Evolutionary conservation across 2,329 filamentous ascomycete species (phyloP).

Genomic region (Fusarium pininemorale): DNA sequence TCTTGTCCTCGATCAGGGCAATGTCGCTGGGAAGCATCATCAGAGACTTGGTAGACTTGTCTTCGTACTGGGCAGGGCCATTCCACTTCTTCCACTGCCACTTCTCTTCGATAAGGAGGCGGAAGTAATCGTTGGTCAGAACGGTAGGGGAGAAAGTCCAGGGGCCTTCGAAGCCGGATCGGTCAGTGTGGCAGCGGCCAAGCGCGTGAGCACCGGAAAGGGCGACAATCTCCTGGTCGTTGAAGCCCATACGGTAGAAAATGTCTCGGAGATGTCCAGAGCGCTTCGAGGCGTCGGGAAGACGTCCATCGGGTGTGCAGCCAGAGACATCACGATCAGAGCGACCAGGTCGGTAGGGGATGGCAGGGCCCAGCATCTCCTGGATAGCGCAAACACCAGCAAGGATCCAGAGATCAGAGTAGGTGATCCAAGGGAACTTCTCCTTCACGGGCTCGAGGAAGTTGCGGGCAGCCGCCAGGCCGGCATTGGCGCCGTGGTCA

Average conservation of each 20-base stretch:
- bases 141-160: slow-evolving; percentile 94
- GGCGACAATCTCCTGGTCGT: slow-evolving; percentile 95
- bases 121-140: slow-evolving; percentile 95
- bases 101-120: slow-evolving; percentile 87
- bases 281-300: slow-evolving; percentile 80
- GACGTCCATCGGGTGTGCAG: slow-evolving; percentile 93
- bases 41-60: slow-evolving; percentile 83
- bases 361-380: slow-evolving; percentile 89
- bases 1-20: slow-evolving; percentile 86
- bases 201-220: slow-evolving; percentile 86
- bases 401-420: slow-evolving; percentile 97
- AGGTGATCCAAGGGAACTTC: slow-evolving; percentile 93
- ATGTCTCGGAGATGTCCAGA: slow-evolving; percentile 86
- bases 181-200: slow-evolving; percentile 88
- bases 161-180: slow-evolving; percentile 86
- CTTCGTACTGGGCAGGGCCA: slow-evolving; percentile 87
- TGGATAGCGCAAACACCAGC: slow-evolving; percentile 86
- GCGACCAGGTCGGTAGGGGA: slow-evolving; percentile 91
- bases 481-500: slow-evolving; percentile 93
- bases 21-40: slow-evolving; percentile 99
- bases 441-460: slow-evolving; percentile 92
- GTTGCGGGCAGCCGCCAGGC: slow-evolving; percentile 84
- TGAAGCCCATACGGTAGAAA: slow-evolving; percentile 97
- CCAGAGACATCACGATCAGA: slow-evolving; percentile 79
- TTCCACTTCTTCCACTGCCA: slow-evolving; percentile 94